These are phyloP conservation scores for Aspergillus indologenus DNA, from an alignment of 495 filamentous ascomycete genomes.

Conservation along the genomic window DNA sequence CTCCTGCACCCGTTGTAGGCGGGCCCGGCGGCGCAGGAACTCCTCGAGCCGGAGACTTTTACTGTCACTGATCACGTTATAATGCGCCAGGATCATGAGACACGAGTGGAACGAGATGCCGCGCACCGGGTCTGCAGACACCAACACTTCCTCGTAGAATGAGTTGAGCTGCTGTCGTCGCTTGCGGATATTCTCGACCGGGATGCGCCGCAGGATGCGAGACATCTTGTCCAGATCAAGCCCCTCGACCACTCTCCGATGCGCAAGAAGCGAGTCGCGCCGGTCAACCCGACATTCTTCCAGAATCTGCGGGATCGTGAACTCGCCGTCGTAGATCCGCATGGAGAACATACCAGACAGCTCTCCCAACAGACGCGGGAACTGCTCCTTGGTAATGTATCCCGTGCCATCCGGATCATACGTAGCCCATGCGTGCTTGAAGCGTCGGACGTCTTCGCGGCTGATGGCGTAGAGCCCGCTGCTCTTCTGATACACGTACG, in stretches of 20 bases:
- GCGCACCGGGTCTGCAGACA: conserved; percentile 80
- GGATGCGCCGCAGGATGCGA: conserved; percentile 68
- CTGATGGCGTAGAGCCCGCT: conserved; percentile 74
- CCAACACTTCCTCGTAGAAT: conserved; percentile 95
- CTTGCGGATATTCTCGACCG: conserved; percentile 66
- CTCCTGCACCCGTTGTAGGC: conserved; percentile 94
- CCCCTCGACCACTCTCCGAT: conserved; percentile 57
- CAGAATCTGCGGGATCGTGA: conserved; percentile 76
- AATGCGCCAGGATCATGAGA: conserved; percentile 96
- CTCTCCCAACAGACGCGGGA: conserved; percentile 84
- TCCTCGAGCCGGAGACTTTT: conserved; percentile 93
- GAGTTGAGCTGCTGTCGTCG: conserved; percentile 76
- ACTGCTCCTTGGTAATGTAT: conserved; percentile 87
- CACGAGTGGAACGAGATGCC: conserved; percentile 91
- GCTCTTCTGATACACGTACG: conserved; percentile 96
- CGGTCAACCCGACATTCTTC: conserved; percentile 69
- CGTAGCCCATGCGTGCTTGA: conserved; percentile 98
- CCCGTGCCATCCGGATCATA: conserved; percentile 89
- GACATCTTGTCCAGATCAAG: conserved; percentile 78
- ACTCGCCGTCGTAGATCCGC: conserved; percentile 92
- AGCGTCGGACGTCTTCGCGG: conserved; percentile 87
- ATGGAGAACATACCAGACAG: conserved; percentile 94
- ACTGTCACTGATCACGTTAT: conserved; percentile 98
- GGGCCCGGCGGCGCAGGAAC: conserved; percentile 84
- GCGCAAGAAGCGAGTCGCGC: conserved; percentile 37